These are phyloP conservation scores for Ophiobolus disseminans DNA, from an alignment of 2,329 filamentous ascomycete genomes.

Conservation along the genomic window DNA sequence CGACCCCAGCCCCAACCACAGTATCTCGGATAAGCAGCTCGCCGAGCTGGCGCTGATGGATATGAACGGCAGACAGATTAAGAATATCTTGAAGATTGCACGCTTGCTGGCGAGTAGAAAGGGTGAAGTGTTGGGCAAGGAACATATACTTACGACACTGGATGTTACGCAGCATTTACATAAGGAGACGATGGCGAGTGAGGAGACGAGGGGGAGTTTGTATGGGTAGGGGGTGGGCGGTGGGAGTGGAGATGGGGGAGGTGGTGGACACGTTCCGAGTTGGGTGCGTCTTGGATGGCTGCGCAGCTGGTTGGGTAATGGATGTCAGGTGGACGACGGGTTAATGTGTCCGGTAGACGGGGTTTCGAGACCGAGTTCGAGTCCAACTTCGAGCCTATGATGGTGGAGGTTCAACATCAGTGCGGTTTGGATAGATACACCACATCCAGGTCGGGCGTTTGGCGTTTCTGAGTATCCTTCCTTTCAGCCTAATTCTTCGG, in stretches of 20 bases:
- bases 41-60: conserved; percentile 48
- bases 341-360: too few relatives aligned
- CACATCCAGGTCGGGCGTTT: too few relatives aligned
- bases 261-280: not conserved
- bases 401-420: too few relatives aligned
- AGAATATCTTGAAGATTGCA: conserved; percentile 52
- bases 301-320: too few relatives aligned
- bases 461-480: too few relatives aligned
- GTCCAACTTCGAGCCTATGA: too few relatives aligned
- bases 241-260: not conserved
- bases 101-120: conserved; percentile 34
- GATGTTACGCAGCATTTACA: conserved; percentile 52
- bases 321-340: too few relatives aligned
- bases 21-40: conserved; percentile 18
- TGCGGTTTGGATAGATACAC: too few relatives aligned
- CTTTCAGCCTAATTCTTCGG: too few relatives aligned
- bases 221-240: conserved; percentile 25
- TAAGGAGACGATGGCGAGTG: conserved; percentile 44
- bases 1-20: too few relatives aligned
- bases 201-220: conserved; percentile 36
- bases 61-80: conserved; percentile 61
- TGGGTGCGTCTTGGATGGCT: too few relatives aligned
- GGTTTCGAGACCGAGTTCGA: too few relatives aligned
- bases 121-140: conserved; percentile 33
- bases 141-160: conserved; percentile 45